Evolutionary conservation across 805 yeast genomes (phyloP).

Genomic region (Saturnispora diversa): DNA sequence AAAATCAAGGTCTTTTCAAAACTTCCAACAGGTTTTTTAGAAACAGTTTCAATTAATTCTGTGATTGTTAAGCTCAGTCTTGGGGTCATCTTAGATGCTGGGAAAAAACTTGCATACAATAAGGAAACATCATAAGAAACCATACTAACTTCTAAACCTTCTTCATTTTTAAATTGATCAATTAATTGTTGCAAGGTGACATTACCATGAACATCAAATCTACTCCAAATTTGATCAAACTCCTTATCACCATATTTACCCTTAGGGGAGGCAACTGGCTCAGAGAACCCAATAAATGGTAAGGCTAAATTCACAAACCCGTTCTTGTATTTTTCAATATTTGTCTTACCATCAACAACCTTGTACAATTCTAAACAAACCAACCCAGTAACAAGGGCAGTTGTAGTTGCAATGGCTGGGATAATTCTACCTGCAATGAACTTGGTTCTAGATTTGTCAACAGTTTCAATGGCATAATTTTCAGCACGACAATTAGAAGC

Average conservation of each 20-base stretch:
- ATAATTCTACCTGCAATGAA: conserved; percentile 97
- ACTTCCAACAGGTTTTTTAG: conserved; percentile 70
- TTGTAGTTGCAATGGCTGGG: conserved; percentile 98
- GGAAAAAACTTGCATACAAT: conserved; percentile 82
- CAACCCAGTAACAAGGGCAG: conserved; percentile 95
- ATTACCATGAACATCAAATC: conserved; percentile 77
- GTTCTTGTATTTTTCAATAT: conserved; percentile 81
- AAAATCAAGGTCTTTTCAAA: conserved; percentile 73
- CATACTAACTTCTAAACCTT: conserved; percentile 86
- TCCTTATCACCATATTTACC: conserved; percentile 70
- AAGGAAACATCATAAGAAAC: conserved; percentile 83
- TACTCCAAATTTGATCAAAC: conserved; percentile 91
- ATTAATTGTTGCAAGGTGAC: conserved; percentile 36
- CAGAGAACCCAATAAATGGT: conserved; percentile 95
- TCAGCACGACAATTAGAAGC: conserved; percentile 95
- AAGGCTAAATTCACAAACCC: conserved; percentile 88
- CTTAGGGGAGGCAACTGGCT: conserved; percentile 82
- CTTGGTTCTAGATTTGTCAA: conserved; percentile 84
- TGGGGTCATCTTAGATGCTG: conserved; percentile 77
- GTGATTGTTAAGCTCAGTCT: conserved; percentile 62
- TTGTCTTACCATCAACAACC: conserved; percentile 66
- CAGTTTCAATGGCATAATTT: conserved; percentile 82
- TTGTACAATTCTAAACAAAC: conserved; percentile 88
- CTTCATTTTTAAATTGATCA: conserved; percentile 60
- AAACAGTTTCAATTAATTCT: conserved; percentile 71